phyloP scores from a whole-genome alignment of 352 stramenopile genomes.

The Phytopythium delawarense region DNA sequence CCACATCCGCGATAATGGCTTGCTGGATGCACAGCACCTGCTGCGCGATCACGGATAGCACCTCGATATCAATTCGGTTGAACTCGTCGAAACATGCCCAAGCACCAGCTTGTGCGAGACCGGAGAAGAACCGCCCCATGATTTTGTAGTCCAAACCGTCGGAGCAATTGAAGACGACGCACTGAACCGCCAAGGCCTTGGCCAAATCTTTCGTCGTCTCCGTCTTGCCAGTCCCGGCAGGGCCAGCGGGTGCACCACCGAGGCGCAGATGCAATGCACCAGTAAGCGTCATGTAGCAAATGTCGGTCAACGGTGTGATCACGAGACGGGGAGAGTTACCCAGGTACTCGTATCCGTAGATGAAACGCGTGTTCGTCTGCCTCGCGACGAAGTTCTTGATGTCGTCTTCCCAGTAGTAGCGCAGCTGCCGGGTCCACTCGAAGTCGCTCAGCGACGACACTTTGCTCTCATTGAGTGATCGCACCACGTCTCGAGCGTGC shows the following conservation, averaged over 20 bases:
- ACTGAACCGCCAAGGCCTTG: slow-evolving; percentile 92
- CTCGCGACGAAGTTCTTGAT: slow-evolving; percentile 82
- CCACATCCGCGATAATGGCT: slow-evolving; percentile 86
- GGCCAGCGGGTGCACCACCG: slow-evolving; percentile 89
- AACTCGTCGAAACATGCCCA: slow-evolving; percentile 97
- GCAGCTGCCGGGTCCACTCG: slow-evolving; percentile 89
- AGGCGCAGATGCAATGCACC: slow-evolving; percentile 91
- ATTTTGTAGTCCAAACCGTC: slow-evolving; percentile 96
- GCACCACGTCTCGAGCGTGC: slow-evolving; percentile 88
- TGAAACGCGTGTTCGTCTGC: slow-evolving; percentile 82
- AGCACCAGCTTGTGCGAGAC: slow-evolving; percentile 88
- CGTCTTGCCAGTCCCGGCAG: slow-evolving; percentile 93
- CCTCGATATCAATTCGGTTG: slow-evolving; percentile 96
- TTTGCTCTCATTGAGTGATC: slow-evolving; percentile 74
- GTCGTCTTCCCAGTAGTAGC: slow-evolving; percentile 88
- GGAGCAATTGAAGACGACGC: slow-evolving; percentile 96
- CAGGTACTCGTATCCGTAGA: slow-evolving; percentile 86
- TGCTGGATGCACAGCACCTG: slow-evolving; percentile 95
- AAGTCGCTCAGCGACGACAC: slow-evolving; percentile 84
- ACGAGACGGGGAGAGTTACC: slow-evolving; percentile 80
- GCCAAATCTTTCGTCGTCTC: slow-evolving; percentile 94
- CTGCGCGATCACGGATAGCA: slow-evolving; percentile 94
- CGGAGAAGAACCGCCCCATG: slow-evolving; percentile 95
- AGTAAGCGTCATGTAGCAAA: slow-evolving; percentile 94
- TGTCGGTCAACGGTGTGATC: slow-evolving; percentile 82